These are phyloP conservation scores for Alternaria hordeiaustralica DNA, from an alignment of 2,329 filamentous ascomycete species.

Conservation along the genomic window DNA sequence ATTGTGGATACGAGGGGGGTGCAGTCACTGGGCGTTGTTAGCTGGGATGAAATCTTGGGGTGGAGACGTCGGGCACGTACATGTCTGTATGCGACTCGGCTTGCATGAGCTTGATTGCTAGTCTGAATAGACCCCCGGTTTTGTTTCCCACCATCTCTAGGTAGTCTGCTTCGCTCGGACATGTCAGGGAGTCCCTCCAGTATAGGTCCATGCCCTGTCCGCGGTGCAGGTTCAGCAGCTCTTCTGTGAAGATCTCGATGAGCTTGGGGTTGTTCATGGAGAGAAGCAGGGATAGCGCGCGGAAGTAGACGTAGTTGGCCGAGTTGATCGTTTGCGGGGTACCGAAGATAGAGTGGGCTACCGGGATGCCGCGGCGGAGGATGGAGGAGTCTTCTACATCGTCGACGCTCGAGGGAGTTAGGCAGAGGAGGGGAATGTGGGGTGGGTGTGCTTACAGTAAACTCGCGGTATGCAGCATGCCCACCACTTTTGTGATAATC, in stretches of 20 bases:
- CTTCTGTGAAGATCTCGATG: constrained; percentile 77
- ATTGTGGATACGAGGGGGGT: constrained; percentile 84
- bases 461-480: constrained; percentile 85
- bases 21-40: constrained; percentile 63
- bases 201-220: constrained; percentile 92
- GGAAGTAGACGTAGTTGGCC: constrained; percentile 89
- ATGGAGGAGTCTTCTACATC: constrained; percentile 85
- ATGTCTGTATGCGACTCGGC: constrained; percentile 64
- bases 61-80: constrained; percentile 28
- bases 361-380: constrained; percentile 78
- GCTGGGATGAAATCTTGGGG: neutral
- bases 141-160: constrained; percentile 95
- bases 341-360: constrained; percentile 84
- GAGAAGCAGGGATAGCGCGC: constrained; percentile 75
- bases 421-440: neutral
- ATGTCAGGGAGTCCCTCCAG: constrained; percentile 85
- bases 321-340: constrained; percentile 89
- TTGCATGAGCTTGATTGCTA: constrained; percentile 89
- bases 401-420: constrained; percentile 61
- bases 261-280: constrained; percentile 71
- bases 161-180: constrained; percentile 86
- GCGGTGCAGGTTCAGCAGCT: constrained; percentile 82
- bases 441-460: constrained; percentile 59
- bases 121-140: constrained; percentile 83
- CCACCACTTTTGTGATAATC: constrained; percentile 79